A percentile compares a stretch with the other conserved stretches of the same genome.
Evolutionary conservation across 768 basidiomycete species (phyloP).

Genomic region (Chalciporus pseudorubinellus): DNA sequence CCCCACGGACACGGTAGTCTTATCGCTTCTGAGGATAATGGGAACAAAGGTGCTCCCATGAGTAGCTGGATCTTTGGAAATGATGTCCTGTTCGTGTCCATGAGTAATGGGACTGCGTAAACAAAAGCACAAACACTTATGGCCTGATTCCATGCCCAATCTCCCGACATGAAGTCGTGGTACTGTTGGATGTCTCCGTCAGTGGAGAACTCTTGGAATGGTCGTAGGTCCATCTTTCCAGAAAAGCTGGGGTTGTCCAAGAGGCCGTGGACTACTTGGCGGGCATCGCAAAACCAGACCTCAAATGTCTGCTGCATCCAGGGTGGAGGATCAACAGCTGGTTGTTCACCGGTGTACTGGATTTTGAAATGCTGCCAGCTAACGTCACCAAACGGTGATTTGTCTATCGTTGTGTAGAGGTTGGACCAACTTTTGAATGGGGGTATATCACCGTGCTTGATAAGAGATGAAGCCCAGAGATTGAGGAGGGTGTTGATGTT

Average conservation of each 20-base stretch:
- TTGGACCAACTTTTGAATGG: conserved; percentile 27
- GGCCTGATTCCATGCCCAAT: too few relatives aligned
- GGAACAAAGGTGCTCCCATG: not conserved
- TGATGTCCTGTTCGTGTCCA: too few relatives aligned
- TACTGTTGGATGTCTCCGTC: not conserved
- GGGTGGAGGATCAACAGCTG: conserved; percentile 1
- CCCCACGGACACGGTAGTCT: not conserved
- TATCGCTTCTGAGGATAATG: not conserved
- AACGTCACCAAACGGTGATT: conserved; percentile 23
- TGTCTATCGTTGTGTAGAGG: conserved; percentile 27
- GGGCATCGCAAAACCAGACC: conserved; percentile 28
- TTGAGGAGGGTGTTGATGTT: too few relatives aligned
- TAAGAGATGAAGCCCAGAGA: conserved; percentile 17
- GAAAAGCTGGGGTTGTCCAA: conserved; percentile 26
- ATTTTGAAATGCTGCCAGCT: too few relatives aligned
- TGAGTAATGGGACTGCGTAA: too few relatives aligned
- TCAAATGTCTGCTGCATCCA: conserved; percentile 24
- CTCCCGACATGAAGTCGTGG: not conserved
- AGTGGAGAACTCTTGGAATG: not conserved
- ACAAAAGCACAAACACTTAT: too few relatives aligned
- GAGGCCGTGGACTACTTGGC: conserved; percentile 15
- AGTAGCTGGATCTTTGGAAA: too few relatives aligned
- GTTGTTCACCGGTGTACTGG: conserved; percentile 17
- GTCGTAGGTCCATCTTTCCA: conserved; percentile 20
- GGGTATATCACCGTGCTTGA: conserved; percentile 6